Evolutionary conservation across 1,139 yeast species (phyloP).

Genomic region (Candida labiduridarum): DNA sequence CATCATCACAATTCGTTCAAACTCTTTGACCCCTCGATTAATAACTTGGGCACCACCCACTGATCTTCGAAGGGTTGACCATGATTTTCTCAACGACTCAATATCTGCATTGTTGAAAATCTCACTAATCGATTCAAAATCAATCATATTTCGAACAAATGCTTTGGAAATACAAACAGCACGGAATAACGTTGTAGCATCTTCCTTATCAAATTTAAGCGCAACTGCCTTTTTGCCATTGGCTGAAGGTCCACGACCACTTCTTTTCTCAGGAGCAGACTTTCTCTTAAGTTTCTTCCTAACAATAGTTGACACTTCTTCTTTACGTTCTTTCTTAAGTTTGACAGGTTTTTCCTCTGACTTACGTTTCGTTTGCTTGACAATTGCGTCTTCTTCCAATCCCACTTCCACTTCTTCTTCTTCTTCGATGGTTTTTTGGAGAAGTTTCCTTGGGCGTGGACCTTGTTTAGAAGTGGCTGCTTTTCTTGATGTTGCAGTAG

Average conservation of each 20-base stretch:
- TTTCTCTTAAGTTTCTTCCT: constrained; percentile 24
- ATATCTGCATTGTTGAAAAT: constrained; percentile 41
- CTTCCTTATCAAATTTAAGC: constrained; percentile 40
- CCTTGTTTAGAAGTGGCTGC: not conserved
- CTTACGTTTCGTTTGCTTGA: not conserved
- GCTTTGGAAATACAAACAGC: constrained; percentile 67
- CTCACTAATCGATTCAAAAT: constrained; percentile 58
- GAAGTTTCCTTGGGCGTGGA: not conserved
- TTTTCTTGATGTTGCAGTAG: constrained; percentile 7
- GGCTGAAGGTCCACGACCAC: constrained; percentile 3
- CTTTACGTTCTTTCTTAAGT: not conserved
- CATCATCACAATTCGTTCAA: constrained; percentile 57
- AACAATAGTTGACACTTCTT: constrained; percentile 23
- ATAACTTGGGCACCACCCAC: constrained; percentile 58
- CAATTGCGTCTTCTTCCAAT: not conserved
- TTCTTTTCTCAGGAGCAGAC: constrained; percentile 14
- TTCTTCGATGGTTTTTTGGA: constrained; percentile 4
- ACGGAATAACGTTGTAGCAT: constrained; percentile 53
- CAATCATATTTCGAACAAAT: constrained; percentile 49
- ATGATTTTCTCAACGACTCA: constrained; percentile 51
- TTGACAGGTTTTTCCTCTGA: not conserved
- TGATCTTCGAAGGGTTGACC: constrained; percentile 62
- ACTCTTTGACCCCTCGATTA: constrained; percentile 53
- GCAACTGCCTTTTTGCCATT: not conserved
- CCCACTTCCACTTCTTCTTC: constrained; percentile 6